phyloP scores from a whole-genome alignment of 345 rosid species.

The Populus ilicifolia region DNA sequence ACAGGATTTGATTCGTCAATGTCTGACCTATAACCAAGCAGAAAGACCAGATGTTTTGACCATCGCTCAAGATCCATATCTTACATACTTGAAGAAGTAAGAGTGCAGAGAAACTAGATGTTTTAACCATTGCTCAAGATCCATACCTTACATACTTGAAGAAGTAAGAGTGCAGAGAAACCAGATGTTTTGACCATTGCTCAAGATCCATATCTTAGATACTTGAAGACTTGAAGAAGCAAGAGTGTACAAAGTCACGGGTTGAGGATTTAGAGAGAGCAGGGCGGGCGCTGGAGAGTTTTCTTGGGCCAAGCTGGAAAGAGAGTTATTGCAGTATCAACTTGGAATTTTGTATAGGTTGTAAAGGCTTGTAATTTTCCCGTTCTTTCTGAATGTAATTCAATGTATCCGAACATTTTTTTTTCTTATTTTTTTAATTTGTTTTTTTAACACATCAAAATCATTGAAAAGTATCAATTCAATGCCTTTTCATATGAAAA shows the following conservation, averaged over 20 bases:
- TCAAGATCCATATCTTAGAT: too few species aligned
- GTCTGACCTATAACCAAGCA: constrained; percentile 81
- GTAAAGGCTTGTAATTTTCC: constrained; percentile 29
- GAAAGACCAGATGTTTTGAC: constrained; percentile 49
- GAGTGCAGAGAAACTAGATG: not conserved
- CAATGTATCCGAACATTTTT: too few species aligned
- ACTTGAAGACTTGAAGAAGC: constrained; percentile 53
- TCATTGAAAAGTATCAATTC: too few species aligned
- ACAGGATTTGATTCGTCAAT: constrained; percentile 89
- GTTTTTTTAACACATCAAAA: too few species aligned
- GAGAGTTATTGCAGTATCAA: constrained; percentile 11
- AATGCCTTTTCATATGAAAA: too few species aligned
- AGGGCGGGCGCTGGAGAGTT: constrained; percentile 19
- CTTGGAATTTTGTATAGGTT: constrained; percentile 45
- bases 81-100: constrained; percentile 39
- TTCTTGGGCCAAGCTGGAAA: not conserved
- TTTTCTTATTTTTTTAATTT: too few species aligned
- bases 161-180: constrained; percentile 45
- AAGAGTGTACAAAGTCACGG: constrained; percentile 27
- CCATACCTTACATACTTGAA: constrained; percentile 11
- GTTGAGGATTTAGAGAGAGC: not conserved
- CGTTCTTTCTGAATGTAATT: constrained; percentile 3
- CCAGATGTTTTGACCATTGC: too few species aligned
- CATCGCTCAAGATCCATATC: too few species aligned
- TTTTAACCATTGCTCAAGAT: too few species aligned